A percentile compares a stretch with the other conserved stretches of the same genome.
These are phyloP conservation scores for Leptomonas seymouri DNA, from an alignment of 208 protist species.

Conservation along the genomic window DNA sequence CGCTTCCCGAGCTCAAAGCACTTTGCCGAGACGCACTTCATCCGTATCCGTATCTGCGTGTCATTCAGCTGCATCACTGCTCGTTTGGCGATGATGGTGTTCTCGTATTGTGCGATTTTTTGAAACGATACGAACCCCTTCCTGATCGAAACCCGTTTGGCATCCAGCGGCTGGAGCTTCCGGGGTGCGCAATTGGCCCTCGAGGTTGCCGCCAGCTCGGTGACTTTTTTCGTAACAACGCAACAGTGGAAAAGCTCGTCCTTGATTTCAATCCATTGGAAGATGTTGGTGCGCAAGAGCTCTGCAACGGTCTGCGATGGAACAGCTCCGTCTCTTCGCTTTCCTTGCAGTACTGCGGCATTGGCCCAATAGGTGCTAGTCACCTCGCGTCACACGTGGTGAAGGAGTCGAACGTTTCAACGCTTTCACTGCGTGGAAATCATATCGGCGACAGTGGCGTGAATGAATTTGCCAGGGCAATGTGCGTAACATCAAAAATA, in stretches of 20 bases:
- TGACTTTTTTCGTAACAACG: slow-evolving; percentile 67
- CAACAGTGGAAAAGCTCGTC: slow-evolving; percentile 62
- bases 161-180: slow-evolving; percentile 81
- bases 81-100: slow-evolving; percentile 78
- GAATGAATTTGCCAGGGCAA: slow-evolving; percentile 51
- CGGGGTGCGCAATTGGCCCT: slow-evolving; percentile 67
- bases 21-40: slow-evolving; percentile 65
- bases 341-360: slow-evolving; percentile 82
- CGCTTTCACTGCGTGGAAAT: slow-evolving; percentile 78
- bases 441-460: slow-evolving; percentile 68
- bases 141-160: slow-evolving; percentile 82
- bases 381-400: slow-evolving; percentile 66
- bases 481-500: slow-evolving; percentile 61
- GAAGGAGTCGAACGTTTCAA: slow-evolving; percentile 67
- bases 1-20: slow-evolving; percentile 45
- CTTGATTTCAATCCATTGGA: slow-evolving; percentile 86
- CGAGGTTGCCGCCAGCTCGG: slow-evolving; percentile 72
- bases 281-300: slow-evolving; percentile 59
- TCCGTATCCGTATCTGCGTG: slow-evolving; percentile 75
- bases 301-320: slow-evolving; percentile 82
- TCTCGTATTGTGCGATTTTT: slow-evolving; percentile 77
- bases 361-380: slow-evolving; percentile 47
- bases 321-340: slow-evolving; percentile 72
- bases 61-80: slow-evolving; percentile 77
- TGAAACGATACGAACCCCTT: slow-evolving; percentile 69